phyloP scores from a whole-genome alignment of 768 basidiomycete species.

The Sporobolomyces phaffii region DNA sequence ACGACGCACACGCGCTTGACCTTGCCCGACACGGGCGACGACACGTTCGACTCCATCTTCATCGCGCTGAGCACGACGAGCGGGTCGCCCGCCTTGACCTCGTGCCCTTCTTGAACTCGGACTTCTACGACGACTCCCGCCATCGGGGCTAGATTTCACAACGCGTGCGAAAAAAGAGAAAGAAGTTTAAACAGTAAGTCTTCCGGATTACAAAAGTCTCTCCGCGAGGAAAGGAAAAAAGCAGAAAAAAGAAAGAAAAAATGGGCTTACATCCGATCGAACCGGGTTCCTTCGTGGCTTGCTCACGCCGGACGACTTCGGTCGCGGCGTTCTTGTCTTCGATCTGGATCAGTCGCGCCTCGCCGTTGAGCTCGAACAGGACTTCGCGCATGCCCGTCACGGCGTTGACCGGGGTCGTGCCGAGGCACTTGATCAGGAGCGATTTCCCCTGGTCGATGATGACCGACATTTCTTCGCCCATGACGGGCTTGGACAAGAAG shows the following conservation, averaged over 20 bases:
- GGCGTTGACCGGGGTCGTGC: slow-evolving; percentile 85
- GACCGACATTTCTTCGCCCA: slow-evolving; percentile 75
- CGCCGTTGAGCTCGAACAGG: slow-evolving; percentile 69
- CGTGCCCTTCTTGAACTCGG: slow-evolving; percentile 92
- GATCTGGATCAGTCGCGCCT: slow-evolving; percentile 90
- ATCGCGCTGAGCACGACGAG: slow-evolving; percentile 59
- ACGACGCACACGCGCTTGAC: slow-evolving; percentile 86
- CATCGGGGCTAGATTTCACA: slow-evolving; percentile 39
- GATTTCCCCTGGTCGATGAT: slow-evolving; percentile 80
- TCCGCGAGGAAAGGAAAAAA: background rate
- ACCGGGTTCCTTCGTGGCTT: slow-evolving; percentile 81
- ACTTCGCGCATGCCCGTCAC: slow-evolving; percentile 89
- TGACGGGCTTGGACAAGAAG: slow-evolving; percentile 85
- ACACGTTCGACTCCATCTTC: slow-evolving; percentile 96
- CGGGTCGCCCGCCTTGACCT: slow-evolving; percentile 97
- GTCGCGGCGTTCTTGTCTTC: slow-evolving; percentile 97
- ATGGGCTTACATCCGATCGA: slow-evolving; percentile 81
- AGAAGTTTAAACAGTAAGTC: too few relatives aligned
- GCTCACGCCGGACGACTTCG: slow-evolving; percentile 89
- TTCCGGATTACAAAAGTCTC: too few relatives aligned
- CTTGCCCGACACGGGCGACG: slow-evolving; percentile 92
- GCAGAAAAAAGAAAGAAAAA: background rate
- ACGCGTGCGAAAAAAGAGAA: too few relatives aligned
- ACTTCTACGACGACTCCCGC: slow-evolving; percentile 93
- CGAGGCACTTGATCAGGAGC: slow-evolving; percentile 90